Base-by-base conservation (phyloP, 2,329 filamentous ascomycete genomes). In the Aspergillus aculeatus region DNA sequence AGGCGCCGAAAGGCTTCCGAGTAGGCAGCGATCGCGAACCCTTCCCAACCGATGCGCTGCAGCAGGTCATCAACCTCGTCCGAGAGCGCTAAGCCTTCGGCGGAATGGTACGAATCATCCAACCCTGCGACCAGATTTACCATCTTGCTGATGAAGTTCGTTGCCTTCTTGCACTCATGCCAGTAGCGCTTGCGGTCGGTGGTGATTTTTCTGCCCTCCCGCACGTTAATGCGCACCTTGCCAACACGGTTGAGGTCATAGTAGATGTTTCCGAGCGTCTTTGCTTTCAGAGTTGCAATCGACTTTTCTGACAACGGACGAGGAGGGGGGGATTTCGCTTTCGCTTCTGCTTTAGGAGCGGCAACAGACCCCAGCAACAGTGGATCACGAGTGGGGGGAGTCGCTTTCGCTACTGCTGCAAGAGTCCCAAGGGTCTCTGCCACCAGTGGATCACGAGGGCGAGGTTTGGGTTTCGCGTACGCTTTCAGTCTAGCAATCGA, bases 1-100 rank as follows among this genome's bases (percentile, higher is more conserved):
- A 62, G 52, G 4, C 60, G 52, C 26, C 65, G 64, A 57, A 73
- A 74, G 6, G 65, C 61, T 54, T 69, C 65, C 2, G 71, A 58
- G n/a, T 68, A 60, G 3, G 67, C 57, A 32, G 66, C 72, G 41
- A 73, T 71, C 14, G 67, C 57, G 26, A 71, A 61, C 12, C 71
- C 60, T 47, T 62, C 64, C 71, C 71, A 73, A 7, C 66, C 68
- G 16, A 66, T 35, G 11, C 32, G 14, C 32, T 35, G 32, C 32
- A 35, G 11, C 32, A 35, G 32, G 12, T 35, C 32, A 35, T 35
- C 32, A 5, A 35, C 11, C 10, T 35, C 32, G 5, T 16, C 14
- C 32, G 32, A 35, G 14, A 16, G 11, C 11, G 10, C 14, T 14
- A 35, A 35, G 32, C 32, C 32, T 12, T 35, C 32, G 9, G 10